Evolutionary conservation across 192 early-diverging fungal species (phyloP).

Genomic region (Coemansia sp.): DNA sequence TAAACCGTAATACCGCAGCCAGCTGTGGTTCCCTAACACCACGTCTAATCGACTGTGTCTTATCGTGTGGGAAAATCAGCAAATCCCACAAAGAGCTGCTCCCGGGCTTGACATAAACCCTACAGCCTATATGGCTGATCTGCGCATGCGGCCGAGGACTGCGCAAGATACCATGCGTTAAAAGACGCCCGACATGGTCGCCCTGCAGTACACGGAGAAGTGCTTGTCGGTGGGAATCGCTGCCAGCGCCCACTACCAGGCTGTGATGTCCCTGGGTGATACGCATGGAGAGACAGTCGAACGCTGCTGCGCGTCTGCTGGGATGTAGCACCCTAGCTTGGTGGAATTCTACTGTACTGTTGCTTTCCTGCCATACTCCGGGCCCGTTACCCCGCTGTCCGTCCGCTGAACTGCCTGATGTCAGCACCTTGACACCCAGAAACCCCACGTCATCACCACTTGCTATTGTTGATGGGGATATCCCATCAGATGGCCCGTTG

Average conservation of each 20-base stretch:
- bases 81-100: slow-evolving; percentile 50
- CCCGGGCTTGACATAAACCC: slow-evolving; percentile 28
- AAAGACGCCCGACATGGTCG: not conserved
- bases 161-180: slow-evolving; percentile 16
- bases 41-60: slow-evolving; percentile 31
- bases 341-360: slow-evolving; percentile 6
- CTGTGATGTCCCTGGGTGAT: slow-evolving; percentile 37
- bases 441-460: not conserved
- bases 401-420: not conserved
- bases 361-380: slow-evolving; percentile 14
- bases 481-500: not conserved
- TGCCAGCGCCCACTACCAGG: slow-evolving; percentile 29
- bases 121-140: slow-evolving; percentile 11
- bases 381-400: not conserved
- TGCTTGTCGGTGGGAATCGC: slow-evolving; percentile 15
- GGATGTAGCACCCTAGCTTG: slow-evolving; percentile 9
- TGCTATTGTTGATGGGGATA: not conserved
- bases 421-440: not conserved
- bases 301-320: slow-evolving; percentile 7
- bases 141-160: slow-evolving; percentile 16
- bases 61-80: slow-evolving; percentile 50
- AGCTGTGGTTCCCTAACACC: slow-evolving; percentile 40
- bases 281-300: slow-evolving; percentile 23
- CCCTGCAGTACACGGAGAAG: slow-evolving; percentile 24
- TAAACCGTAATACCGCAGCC: slow-evolving; percentile 23